Evolutionary conservation across 2,329 filamentous ascomycete genomes (phyloP), one percentile per base, ranked within the genome.

Genomic region (Cercospora sesami): DNA sequence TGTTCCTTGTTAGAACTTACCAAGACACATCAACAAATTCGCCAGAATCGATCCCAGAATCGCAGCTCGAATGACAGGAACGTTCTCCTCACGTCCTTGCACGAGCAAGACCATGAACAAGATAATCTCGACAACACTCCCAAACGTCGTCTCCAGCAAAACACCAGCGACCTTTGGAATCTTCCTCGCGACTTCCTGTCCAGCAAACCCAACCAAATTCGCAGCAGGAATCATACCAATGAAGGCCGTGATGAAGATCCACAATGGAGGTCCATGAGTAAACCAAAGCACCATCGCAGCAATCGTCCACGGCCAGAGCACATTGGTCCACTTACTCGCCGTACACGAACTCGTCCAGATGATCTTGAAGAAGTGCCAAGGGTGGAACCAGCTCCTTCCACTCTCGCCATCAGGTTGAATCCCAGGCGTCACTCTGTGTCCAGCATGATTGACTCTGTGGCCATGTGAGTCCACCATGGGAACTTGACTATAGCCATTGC

Each of bases 21-120:
- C 92, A n/a, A 95, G 80, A 74, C 92, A 96, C 5, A 96, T 83
- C 57, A 96, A 81, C 81, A 95, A 85, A 31, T 93, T 96, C 12
- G 92, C 92, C 33, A 96, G 79, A 51, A 96, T 90, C 0, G 91
- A 94, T 18, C 93, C 92, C 0, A 96, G 81, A 68, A 96, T 93
- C 18, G 92, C 92, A 60, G 91, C 91, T 76, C 92, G 88, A 73
- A 95, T 92, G 73, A 95, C 90, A n/a, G 70, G 67, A 7, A 77
- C 69, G 23, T 83, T 83, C 1, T 48, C 12, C 71, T 65, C 53
- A 26, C 59, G 9, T 63, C 64, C 71, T 55, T 70, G 60, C 67
- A 80, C 78, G 45, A 94, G 83, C 48, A 96, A 81, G 1, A 93
- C 86, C 81, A 94, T 90, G 79, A 95, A 94, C 57, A 96, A 82